Evolutionary conservation across 108 stramenopile species (phyloP).

Genomic region (Skeletonema costatum): DNA sequence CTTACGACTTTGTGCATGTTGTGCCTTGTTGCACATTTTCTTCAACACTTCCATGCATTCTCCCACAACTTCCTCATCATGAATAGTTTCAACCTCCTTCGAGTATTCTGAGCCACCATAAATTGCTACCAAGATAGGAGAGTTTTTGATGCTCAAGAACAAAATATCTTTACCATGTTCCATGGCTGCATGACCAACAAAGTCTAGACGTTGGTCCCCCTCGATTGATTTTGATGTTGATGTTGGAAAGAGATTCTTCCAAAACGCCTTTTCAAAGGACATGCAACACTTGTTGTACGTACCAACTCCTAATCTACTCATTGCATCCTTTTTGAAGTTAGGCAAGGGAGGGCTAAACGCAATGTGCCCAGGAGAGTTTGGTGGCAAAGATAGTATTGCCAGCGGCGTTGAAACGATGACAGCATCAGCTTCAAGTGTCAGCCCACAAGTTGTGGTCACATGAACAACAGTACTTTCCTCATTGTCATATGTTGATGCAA

Average conservation of each 20-base stretch:
- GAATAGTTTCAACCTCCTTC: slow-evolving; percentile 61
- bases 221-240: not conserved
- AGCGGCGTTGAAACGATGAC: slow-evolving; percentile 88
- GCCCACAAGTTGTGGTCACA: slow-evolving; percentile 59
- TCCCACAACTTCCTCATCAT: slow-evolving; percentile 61
- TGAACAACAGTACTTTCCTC: slow-evolving; percentile 39
- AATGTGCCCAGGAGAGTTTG: slow-evolving; percentile 52
- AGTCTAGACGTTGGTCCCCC: slow-evolving; percentile 59
- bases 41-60: slow-evolving; percentile 71
- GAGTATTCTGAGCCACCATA: slow-evolving; percentile 78
- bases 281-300: slow-evolving; percentile 88
- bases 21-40: slow-evolving; percentile 56
- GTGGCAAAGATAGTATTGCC: slow-evolving; percentile 79
- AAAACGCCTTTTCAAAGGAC: slow-evolving; percentile 73
- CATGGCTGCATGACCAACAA: slow-evolving; percentile 65
- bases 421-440: slow-evolving; percentile 78
- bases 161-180: slow-evolving; percentile 60
- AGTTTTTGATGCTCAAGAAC: slow-evolving; percentile 57
- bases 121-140: slow-evolving; percentile 76
- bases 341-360: slow-evolving; percentile 80
- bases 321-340: slow-evolving; percentile 66
- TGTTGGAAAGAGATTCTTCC: slow-evolving; percentile 44
- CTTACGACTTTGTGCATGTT: slow-evolving; percentile 30
- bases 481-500: slow-evolving; percentile 31
- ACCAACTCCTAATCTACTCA: slow-evolving; percentile 82